Evolutionary conservation across 2,329 filamentous ascomycete genomes (phyloP), one percentile per base, ranked within the genome.

Genomic region (Leptographium wingfieldii): DNA sequence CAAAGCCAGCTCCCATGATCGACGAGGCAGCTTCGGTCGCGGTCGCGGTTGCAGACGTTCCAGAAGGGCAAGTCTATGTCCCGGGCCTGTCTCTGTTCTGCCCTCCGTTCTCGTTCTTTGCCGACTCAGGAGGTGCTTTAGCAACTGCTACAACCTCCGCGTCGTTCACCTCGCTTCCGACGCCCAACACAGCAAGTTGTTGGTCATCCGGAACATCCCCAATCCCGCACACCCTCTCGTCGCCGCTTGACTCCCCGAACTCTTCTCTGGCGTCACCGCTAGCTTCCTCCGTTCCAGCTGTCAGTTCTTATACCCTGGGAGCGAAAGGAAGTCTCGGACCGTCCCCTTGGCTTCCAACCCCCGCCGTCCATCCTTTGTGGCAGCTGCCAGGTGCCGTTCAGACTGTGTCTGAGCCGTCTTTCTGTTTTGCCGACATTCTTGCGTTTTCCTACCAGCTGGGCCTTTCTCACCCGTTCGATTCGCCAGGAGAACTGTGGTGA

Each of bases 141-240:
- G 25, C 60, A 9, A 63, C 63, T 2, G 58, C 62, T 12, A 49
- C 59, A 12, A 60, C 63, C 5, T 29, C 40, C 35, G 52, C 58
- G 5, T 63, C 63, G 29, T 62, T 59, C 19, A 19, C 51, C 4
- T 55, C 61, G 2, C 52, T 61, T 46, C 51, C 58, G 3, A 61
- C 62, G 2, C 61, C 63, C 31, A 57, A 56, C 57, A 63, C 63
- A 22, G 35, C 60, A 2, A 22, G 38, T 11, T 58, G 56, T 40
- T 57, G 48, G 55, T 49, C 48, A 0, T 22, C 33, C 12, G 51
- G 33, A 19, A 52, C 49, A 19, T 62, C 61, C 14, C 61, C 63
- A 7, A 54, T 61, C 31, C 35, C 40, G 12, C 55, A 22, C 22
- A 46, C 7, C 22, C 54, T 11, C 43, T 49, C 35, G 3, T 59